Base-by-base conservation (phyloP, 371 early-diverging fungal species). In the Zopfochytrium polystomum region DNA sequence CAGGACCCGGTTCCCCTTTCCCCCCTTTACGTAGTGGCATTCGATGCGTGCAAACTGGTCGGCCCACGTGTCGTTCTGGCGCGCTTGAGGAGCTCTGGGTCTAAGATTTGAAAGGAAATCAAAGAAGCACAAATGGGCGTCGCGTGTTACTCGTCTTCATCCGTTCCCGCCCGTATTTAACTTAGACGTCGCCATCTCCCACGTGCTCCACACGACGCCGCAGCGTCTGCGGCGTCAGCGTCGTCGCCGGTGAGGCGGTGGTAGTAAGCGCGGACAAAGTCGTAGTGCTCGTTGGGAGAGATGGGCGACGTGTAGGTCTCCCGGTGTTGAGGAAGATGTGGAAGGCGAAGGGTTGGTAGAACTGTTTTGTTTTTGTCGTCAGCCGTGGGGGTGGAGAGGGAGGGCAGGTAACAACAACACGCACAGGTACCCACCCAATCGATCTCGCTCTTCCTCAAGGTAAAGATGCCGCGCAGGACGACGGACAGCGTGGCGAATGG, bases 21-120 rank as follows among this genome's bases (percentile, higher is more conserved):
- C n/a, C 27, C 9, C 15, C 13, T 22, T 32, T 25, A 63, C 58
- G 62, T 76, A 84, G 65, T 83, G 83, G 67, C 80, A 82, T 49
- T 68, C 85, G 56, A 86, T 86, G 32, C 87, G 73, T 9, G 87
- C 85, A 70, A 87, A 87, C 29, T 79, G 79, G 32, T 84, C 63
- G 1, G 85, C 74, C 80, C 80, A 87, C n/a, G 65, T 71, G 54
- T 79, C 81, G 51, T 80, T 67, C 15, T 80, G 74, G 80, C 85
- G 60, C 77, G 81, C 57, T 68, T 72, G n/a, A n/a, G n/a, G n/a
- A n/a, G n/a, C n/a, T n/a, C n/a, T n/a, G n/a, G n/a, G n/a, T n/a
- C n/a, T n/a, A 34, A 87, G 61, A 48, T 73, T 71, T 9, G 65
- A 74, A 6, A 71, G 73, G 60, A 82, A 81, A 27, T 72, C 68